These are phyloP conservation scores for Colletotrichum melonis DNA, from an alignment of 2,329 filamentous ascomycete genomes.

Conservation along the genomic window DNA sequence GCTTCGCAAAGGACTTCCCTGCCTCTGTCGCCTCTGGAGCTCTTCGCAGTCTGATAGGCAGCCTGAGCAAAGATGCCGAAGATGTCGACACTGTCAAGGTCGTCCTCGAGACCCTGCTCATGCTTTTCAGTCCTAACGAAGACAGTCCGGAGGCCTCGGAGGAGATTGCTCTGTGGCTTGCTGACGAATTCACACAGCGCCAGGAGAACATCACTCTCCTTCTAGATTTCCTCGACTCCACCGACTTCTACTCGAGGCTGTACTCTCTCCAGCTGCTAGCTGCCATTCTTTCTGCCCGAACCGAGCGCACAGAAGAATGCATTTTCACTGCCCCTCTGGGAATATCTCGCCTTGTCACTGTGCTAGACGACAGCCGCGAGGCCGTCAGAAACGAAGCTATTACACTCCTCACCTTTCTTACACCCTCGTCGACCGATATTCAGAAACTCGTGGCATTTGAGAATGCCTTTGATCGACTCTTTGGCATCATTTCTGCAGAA, in stretches of 20 bases:
- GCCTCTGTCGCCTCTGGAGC: slow-evolving; percentile 95
- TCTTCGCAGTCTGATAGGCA: slow-evolving; percentile 87
- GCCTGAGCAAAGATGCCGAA: slow-evolving; percentile 86
- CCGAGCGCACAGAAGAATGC: slow-evolving; percentile 94
- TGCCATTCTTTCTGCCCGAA: slow-evolving; percentile 85
- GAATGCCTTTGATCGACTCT: slow-evolving; percentile 89
- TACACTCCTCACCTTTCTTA: slow-evolving; percentile 87
- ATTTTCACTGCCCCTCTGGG: slow-evolving; percentile 90
- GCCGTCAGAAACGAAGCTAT: slow-evolving; percentile 90
- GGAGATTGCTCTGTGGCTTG: slow-evolving; percentile 94
- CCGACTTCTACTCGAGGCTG: slow-evolving; percentile 89
- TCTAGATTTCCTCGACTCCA: slow-evolving; percentile 86
- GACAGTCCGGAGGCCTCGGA: slow-evolving; percentile 92
- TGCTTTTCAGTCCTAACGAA: slow-evolving; percentile 83
- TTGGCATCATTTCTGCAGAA: slow-evolving; percentile 83
- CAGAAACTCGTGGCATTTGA: slow-evolving; percentile 97
- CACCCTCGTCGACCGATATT: slow-evolving; percentile 85
- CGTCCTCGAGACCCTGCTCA: slow-evolving; percentile 92
- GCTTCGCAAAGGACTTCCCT: slow-evolving; percentile 96
- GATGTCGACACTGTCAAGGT: slow-evolving; percentile 98
- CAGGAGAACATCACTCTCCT: slow-evolving; percentile 96
- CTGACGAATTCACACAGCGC: slow-evolving; percentile 96
- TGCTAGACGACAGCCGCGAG: slow-evolving; percentile 87
- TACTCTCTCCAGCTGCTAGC: slow-evolving; percentile 92
- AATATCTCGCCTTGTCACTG: slow-evolving; percentile 85